Percentiles rank a stretch among this genome's conserved stretches.
Conservation (phyloP, 2,329 filamentous ascomycete species). For the Tolypocladium endophyticum region DNA sequence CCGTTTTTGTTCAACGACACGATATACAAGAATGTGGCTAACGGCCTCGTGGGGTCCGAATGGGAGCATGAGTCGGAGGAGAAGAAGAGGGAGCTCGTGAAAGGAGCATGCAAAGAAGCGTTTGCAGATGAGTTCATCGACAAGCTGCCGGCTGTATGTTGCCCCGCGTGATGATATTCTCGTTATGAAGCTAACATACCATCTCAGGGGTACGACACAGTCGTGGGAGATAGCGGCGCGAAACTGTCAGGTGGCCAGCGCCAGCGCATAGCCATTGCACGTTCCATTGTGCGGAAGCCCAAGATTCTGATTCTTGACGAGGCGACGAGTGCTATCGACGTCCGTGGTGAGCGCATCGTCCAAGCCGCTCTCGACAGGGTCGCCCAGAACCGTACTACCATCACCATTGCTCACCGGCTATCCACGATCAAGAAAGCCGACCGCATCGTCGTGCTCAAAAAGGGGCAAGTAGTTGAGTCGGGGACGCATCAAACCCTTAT, state of each 20-base stretch:
- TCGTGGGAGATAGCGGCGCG: constrained; percentile 67
- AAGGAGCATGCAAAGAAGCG: constrained; percentile 53
- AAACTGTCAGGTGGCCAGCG: constrained; percentile 77
- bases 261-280: constrained; percentile 71
- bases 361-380: constrained; percentile 54
- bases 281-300: constrained; percentile 62
- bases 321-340: constrained; percentile 57
- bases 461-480: constrained; percentile 60
- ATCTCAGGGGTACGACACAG: constrained; percentile 54
- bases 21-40: constrained; percentile 51
- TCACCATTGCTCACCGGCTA: constrained; percentile 64
- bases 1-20: constrained; percentile 58
- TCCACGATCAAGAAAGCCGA: constrained; percentile 71
- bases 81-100: constrained; percentile 47
- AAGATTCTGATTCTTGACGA: constrained; percentile 67
- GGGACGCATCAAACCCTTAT: constrained; percentile 69
- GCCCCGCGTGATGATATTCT: constrained; percentile 1
- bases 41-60: constrained; percentile 42
- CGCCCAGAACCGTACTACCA: constrained; percentile 54
- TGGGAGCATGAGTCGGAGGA: constrained; percentile 44
- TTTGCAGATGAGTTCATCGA: constrained; percentile 62
- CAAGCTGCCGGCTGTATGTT: constrained; percentile 42
- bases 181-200: not conserved
- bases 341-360: constrained; percentile 46
- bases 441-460: constrained; percentile 64